These are phyloP conservation scores for Paracoccidioides brasiliensis DNA, from an alignment of 2,329 filamentous ascomycete genomes.

Conservation along the genomic window DNA sequence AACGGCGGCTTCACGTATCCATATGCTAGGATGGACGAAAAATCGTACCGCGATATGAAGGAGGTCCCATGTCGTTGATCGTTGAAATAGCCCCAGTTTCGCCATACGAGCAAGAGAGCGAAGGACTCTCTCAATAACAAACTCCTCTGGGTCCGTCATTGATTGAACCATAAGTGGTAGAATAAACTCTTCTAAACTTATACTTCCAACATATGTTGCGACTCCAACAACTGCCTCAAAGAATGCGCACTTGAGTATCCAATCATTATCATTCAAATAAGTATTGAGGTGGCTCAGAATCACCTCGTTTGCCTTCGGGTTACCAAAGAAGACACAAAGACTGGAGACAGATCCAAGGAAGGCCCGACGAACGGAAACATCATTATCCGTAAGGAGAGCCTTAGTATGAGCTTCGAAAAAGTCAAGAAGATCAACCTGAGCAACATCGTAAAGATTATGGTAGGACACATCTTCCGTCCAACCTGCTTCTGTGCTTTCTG, in stretches of 20 bases:
- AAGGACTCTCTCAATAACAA: conserved; percentile 81
- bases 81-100: conserved; percentile 72
- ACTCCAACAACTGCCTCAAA: conserved; percentile 93
- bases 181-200: conserved; percentile 86
- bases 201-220: conserved; percentile 76
- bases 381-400: conserved; percentile 70
- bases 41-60: conserved; percentile 73
- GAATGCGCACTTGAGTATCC: conserved; percentile 92
- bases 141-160: conserved; percentile 82
- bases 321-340: conserved; percentile 89
- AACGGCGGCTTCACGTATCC: conserved; percentile 82
- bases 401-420: conserved; percentile 84
- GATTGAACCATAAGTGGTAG: conserved; percentile 92
- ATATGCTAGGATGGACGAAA: conserved; percentile 84
- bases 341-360: conserved; percentile 86
- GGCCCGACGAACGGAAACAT: conserved; percentile 74
- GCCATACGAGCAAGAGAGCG: conserved; percentile 82
- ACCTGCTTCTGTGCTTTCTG: conserved; percentile 60
- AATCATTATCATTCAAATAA: conserved; percentile 90
- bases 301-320: conserved; percentile 86
- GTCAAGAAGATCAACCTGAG: conserved; percentile 67
- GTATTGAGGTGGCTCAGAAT: conserved; percentile 92
- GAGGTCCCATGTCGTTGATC: conserved; percentile 74
- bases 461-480: conserved; percentile 56
- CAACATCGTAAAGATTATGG: conserved; percentile 74